phyloP scores from a whole-genome alignment of 345 rosid species.

The Euclidium syriacum region DNA sequence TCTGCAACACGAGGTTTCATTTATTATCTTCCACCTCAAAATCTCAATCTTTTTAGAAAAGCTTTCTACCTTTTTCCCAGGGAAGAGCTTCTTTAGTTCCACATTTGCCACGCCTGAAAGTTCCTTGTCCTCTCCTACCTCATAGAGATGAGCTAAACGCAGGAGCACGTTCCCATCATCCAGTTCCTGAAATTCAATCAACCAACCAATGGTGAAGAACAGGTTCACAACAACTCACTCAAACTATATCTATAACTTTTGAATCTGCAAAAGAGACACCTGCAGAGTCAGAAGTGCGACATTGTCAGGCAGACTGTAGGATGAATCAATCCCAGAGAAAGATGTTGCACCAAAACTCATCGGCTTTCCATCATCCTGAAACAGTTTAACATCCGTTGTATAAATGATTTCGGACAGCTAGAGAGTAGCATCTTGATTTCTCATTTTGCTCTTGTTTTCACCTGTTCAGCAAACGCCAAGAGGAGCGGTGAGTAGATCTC shows the following conservation, averaged over 20 bases:
- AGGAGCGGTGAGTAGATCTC: constrained; percentile 92
- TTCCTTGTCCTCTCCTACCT: constrained; percentile 93
- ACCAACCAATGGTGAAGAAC: constrained; percentile 15
- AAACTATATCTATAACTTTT: neutral
- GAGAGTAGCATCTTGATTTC: neutral
- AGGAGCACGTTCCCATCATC: constrained; percentile 69
- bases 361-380: constrained; percentile 65
- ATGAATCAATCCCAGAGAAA: constrained; percentile 71
- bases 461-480: constrained; percentile 82
- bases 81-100: constrained; percentile 61
- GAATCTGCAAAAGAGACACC: constrained; percentile 37
- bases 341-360: constrained; percentile 48
- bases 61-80: constrained; percentile 45
- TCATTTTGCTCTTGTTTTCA: constrained; percentile 20
- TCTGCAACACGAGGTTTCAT: constrained; percentile 37
- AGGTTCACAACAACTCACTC: neutral
- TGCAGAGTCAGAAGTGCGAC: constrained; percentile 78
- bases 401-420: neutral
- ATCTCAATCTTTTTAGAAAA: neutral
- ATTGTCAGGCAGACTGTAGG: constrained; percentile 76
- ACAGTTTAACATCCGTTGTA: neutral
- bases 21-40: neutral
- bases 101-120: constrained; percentile 60
- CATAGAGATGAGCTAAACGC: constrained; percentile 82
- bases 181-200: constrained; percentile 52